phyloP scores from a whole-genome alignment of 345 rosid species.

The Gossypium stocksii region DNA sequence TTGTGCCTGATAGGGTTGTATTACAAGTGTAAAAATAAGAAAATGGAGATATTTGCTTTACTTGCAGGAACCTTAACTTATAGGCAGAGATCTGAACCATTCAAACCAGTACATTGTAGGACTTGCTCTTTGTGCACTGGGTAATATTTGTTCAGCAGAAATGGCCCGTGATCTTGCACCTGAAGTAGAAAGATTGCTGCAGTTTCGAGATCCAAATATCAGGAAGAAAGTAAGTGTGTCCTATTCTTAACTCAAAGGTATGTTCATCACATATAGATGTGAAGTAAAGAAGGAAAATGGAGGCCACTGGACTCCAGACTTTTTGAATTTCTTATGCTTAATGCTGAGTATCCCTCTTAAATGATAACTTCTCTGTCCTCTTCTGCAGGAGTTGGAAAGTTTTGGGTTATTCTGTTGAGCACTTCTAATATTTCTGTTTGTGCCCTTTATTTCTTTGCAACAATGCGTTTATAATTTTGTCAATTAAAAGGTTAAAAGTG shows the following conservation, averaged over 20 bases:
- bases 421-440: not conserved
- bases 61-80: conserved; percentile 53
- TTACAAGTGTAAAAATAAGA: not conserved
- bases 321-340: not conserved
- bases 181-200: conserved; percentile 92
- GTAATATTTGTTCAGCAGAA: conserved; percentile 95
- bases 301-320: not conserved
- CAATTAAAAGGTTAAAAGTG: not conserved
- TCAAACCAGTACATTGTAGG: conserved; percentile 95
- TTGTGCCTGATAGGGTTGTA: conserved; percentile 5
- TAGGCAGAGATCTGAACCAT: conserved; percentile 88
- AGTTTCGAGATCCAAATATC: conserved; percentile 96
- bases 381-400: not conserved
- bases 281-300: not conserved
- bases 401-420: not conserved
- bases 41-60: conserved; percentile 4
- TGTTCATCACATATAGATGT: not conserved
- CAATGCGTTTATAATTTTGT: not conserved
- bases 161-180: conserved; percentile 99
- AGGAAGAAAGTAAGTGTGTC: conserved; percentile 73
- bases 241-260: not conserved
- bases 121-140: conserved; percentile 99
- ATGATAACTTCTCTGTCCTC: not conserved
- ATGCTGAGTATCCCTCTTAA: not conserved
- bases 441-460: not conserved